Evolutionary conservation across 495 filamentous ascomycete species (phyloP).

Genomic region (Lepidopterella palustris): DNA sequence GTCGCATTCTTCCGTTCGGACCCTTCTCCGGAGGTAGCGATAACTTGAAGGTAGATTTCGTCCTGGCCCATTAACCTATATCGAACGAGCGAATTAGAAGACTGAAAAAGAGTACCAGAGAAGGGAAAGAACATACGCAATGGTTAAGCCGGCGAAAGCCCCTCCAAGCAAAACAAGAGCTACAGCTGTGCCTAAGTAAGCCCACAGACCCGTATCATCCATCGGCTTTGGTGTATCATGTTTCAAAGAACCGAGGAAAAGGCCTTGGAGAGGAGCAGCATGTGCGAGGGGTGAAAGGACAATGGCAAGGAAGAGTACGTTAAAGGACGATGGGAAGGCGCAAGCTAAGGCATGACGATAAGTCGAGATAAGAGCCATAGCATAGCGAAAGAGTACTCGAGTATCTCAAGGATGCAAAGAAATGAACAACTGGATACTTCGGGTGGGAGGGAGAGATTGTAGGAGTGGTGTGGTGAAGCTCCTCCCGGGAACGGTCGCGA

Average conservation of each 20-base stretch:
- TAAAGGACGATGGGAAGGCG: slow-evolving; percentile 46
- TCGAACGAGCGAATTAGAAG: slow-evolving; percentile 3
- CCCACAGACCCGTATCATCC: slow-evolving; percentile 57
- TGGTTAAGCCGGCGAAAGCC: slow-evolving; percentile 93
- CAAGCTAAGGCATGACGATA: no score
- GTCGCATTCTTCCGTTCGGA: slow-evolving; percentile 74
- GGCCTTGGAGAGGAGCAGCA: slow-evolving; percentile 16
- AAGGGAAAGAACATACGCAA: slow-evolving; percentile 51
- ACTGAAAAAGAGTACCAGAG: not conserved
- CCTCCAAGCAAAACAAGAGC: slow-evolving; percentile 79
- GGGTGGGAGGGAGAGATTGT: no score
- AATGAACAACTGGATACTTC: no score
- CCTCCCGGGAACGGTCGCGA: no score
- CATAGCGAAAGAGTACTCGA: no score
- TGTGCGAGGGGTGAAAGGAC: slow-evolving; percentile 39
- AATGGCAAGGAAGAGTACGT: slow-evolving; percentile 45
- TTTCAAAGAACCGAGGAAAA: slow-evolving; percentile 8
- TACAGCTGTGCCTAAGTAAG: slow-evolving; percentile 61
- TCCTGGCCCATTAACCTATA: slow-evolving; percentile 73
- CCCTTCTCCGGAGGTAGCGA: slow-evolving; percentile 75
- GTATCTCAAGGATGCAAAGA: no score
- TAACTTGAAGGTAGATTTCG: slow-evolving; percentile 94
- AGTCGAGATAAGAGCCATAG: no score
- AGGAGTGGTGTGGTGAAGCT: no score
- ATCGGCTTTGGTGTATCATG: slow-evolving; percentile 40